Conservation (phyloP, 306 rosid genomes). For the Alnus rubra region DNA sequence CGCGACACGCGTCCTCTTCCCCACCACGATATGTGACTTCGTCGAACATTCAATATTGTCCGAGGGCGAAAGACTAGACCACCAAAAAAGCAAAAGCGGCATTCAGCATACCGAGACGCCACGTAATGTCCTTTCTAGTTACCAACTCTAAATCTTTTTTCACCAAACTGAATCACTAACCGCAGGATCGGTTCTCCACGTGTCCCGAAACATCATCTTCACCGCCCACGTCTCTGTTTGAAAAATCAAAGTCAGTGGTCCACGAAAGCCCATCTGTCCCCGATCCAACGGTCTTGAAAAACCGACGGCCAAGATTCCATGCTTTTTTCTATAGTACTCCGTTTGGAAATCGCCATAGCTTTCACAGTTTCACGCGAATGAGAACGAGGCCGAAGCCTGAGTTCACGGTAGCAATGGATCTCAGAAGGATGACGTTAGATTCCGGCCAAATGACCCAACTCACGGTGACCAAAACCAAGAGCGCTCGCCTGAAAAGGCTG, state of each 20-base stretch:
- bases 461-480: conserved; percentile 21
- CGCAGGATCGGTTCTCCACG: conserved; percentile 45
- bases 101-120: conserved; percentile 39
- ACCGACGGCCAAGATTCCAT: conserved; percentile 44
- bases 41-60: conserved; percentile 10
- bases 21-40: conserved; percentile 8
- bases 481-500: conserved; percentile 37
- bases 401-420: conserved; percentile 4
- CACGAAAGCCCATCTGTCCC: conserved; percentile 41
- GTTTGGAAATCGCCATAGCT: background rate
- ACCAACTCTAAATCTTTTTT: conserved; percentile 15
- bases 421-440: conserved; percentile 3
- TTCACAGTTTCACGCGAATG: background rate
- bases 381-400: conserved; percentile 18
- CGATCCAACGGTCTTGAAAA: background rate
- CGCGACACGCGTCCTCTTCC: conserved; percentile 35
- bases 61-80: conserved; percentile 5
- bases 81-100: conserved; percentile 23
- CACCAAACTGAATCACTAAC: conserved; percentile 34
- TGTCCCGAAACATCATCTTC: conserved; percentile 23
- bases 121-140: conserved; percentile 40
- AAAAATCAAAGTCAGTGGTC: conserved; percentile 42
- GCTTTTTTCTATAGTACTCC: conserved; percentile 1
- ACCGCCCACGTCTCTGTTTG: conserved; percentile 67
- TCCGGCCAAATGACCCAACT: conserved; percentile 22